A percentile compares a stretch with the other conserved stretches of the same genome.
These are phyloP conservation scores for Kodamaea nitidulidarum DNA, from an alignment of 805 yeast genomes.

Conservation along the genomic window DNA sequence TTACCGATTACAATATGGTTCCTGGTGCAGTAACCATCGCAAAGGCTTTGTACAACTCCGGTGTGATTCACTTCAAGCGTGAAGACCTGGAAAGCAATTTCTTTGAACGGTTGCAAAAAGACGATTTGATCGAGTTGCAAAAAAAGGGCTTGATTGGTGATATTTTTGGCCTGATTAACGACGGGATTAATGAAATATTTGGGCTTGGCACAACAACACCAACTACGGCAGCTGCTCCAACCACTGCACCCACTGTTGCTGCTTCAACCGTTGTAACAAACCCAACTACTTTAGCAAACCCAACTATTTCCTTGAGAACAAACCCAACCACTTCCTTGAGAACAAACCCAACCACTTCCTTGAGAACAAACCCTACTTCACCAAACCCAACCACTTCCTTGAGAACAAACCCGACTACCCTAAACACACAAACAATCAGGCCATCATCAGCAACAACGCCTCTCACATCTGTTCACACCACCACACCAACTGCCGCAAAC, in stretches of 20 bases:
- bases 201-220: not conserved
- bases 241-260: not conserved
- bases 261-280: not conserved
- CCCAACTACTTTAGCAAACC: no score
- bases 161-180: not conserved
- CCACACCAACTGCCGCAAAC: no score
- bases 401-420: no score
- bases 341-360: no score
- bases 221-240: not conserved
- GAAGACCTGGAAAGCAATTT: conserved; percentile 5
- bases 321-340: no score
- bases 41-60: conserved; percentile 12
- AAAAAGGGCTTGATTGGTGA: not conserved
- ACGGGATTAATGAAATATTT: not conserved
- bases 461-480: not conserved
- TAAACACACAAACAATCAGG: no score
- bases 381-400: no score
- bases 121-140: not conserved
- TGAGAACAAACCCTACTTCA: no score
- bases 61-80: conserved; percentile 6
- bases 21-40: conserved; percentile 16
- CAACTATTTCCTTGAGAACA: no score
- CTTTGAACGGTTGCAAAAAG: not conserved
- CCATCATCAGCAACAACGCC: not conserved
- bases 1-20: conserved; percentile 17